phyloP scores from a whole-genome alignment of 2,329 filamentous ascomycete species.

The Cladobotryum protrusum region DNA sequence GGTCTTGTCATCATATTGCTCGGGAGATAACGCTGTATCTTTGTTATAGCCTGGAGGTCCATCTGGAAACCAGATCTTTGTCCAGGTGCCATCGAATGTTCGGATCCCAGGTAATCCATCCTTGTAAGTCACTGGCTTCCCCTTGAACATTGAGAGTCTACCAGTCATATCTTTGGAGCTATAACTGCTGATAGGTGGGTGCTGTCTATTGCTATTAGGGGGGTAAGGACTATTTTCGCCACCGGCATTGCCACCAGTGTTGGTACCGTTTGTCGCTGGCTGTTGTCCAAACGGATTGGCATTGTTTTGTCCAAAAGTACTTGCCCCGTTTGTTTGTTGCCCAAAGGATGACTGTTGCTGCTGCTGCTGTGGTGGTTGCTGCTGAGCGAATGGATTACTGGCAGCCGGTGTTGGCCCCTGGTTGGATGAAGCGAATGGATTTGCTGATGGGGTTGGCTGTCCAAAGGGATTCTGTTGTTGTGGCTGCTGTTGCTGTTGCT shows the following conservation, averaged over 20 bases:
- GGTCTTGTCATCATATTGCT: slow-evolving; percentile 53
- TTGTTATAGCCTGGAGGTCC: slow-evolving; percentile 59
- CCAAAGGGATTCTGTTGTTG: slow-evolving; percentile 21
- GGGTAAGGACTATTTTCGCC: slow-evolving; percentile 34
- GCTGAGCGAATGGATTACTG: slow-evolving; percentile 24
- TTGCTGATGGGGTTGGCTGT: slow-evolving; percentile 19
- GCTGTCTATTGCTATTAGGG: slow-evolving; percentile 37
- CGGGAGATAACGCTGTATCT: slow-evolving; percentile 54
- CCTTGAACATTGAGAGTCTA: slow-evolving; percentile 54
- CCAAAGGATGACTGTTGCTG: slow-evolving; percentile 15
- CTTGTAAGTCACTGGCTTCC: slow-evolving; percentile 55
- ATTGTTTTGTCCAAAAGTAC: slow-evolving; percentile 11
- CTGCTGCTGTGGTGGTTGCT: slow-evolving; percentile 17
- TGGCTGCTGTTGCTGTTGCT: not conserved
- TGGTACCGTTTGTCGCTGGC: not conserved
- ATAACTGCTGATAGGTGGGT: slow-evolving; percentile 40
- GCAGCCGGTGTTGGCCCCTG: slow-evolving; percentile 14
- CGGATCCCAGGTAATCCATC: slow-evolving; percentile 40
- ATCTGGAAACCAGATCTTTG: slow-evolving; percentile 66
- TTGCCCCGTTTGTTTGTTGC: slow-evolving; percentile 7
- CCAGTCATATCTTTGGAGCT: slow-evolving; percentile 36
- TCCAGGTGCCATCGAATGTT: slow-evolving; percentile 49
- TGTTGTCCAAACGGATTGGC: slow-evolving; percentile 21
- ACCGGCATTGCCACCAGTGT: not conserved
- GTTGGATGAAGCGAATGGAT: slow-evolving; percentile 21